Base-by-base conservation (phyloP, 768 basidiomycete genomes). In the Phaffia tasmanica region DNA sequence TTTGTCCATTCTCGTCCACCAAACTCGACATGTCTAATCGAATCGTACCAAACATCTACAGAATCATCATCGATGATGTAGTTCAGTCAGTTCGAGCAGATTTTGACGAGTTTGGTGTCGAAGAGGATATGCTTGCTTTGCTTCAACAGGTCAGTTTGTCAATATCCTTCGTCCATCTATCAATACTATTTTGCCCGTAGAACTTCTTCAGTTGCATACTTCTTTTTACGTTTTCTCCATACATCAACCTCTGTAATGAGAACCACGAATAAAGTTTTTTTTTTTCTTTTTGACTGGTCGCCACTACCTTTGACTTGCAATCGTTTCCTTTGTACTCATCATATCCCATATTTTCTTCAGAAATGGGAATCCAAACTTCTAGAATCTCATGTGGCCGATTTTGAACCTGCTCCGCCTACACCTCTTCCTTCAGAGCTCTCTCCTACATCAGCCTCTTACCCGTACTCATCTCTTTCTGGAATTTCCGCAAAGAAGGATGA, bases 351-450 rank as follows among this genome's bases (percentile, higher is more conserved):
- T 29, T n/a, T 29, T 9, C 42, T 60, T 56, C 77, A 97, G 89
- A 90, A 89, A 86, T 99, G 95, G 95, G 88, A 98, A 76, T 82
- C 81, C 74, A 95, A 95, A 76, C 85, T 99, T 58, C 83, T 95
- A 49, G 85, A 86, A n/a, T 93, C 90, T 2, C 85, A 87, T 72
- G 94, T 95, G 25, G 95, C 95, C 61, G 90, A 97, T 71, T 98
- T 95, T 75, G 88, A 89, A 75, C 78, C 78, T 46, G 76, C 81
- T 3, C 81, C 76, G 11, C 69, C 79, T 54, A 81, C 81, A 32
- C 77, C 79, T 0, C 76, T 78, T 35, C 78, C 72, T 67, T 81
- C 79, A 54, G 81, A 82, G 54, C 80, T 82, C 35, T 42, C 35
- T 42, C 35, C 35, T 42, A 4, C 35, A 42, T 42, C 35, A 50